Evolutionary conservation across 371 early-diverging fungal species (phyloP).

Genomic region (Actinomucor elegans): DNA sequence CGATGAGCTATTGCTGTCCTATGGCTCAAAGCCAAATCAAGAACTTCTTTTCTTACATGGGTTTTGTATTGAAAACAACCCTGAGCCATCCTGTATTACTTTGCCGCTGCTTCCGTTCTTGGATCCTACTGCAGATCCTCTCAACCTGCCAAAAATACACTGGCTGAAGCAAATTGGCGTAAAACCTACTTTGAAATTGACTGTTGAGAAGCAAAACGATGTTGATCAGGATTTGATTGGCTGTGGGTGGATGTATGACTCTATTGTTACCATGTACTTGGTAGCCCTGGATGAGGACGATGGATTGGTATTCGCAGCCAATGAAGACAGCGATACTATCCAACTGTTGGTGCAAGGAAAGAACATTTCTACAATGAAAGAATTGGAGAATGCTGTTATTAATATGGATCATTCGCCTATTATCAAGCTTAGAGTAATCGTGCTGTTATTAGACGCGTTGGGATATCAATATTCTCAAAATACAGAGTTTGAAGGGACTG

Average conservation of each 20-base stretch:
- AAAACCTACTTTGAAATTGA: conserved; percentile 16
- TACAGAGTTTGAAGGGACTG: neutral
- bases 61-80: conserved; percentile 44
- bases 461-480: conserved; percentile 7
- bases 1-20: conserved; percentile 45
- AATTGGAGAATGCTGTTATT: conserved; percentile 1
- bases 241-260: conserved; percentile 19
- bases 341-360: neutral
- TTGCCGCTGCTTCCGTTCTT: conserved; percentile 21
- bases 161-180: conserved; percentile 17
- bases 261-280: conserved; percentile 26
- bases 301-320: neutral
- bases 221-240: neutral
- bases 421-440: conserved; percentile 22
- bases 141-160: conserved; percentile 7
- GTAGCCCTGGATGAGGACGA: conserved; percentile 29
- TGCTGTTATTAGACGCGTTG: conserved; percentile 28
- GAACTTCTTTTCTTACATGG: conserved; percentile 66
- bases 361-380: neutral
- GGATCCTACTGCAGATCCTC: conserved; percentile 2
- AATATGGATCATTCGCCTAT: conserved; percentile 9
- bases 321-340: neutral
- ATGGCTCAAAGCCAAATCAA: conserved; percentile 64
- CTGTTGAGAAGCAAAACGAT: neutral
- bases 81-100: conserved; percentile 15